Evolutionary conservation across 352 stramenopile genomes (phyloP).

Genomic region (Globisporangium canariense): DNA sequence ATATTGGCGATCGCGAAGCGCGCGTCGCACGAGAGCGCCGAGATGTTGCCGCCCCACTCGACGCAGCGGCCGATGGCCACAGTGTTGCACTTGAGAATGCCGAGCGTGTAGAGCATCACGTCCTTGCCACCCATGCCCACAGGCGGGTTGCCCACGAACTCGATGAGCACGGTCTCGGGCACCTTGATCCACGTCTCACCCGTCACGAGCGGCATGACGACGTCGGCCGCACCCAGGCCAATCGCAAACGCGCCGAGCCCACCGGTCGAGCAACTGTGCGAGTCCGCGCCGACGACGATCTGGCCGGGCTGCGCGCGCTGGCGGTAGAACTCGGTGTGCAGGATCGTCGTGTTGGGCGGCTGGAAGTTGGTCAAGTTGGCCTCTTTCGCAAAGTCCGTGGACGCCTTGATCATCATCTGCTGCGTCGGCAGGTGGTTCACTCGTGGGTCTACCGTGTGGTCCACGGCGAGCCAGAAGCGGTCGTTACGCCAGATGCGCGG

Average conservation of each 20-base stretch:
- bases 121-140: conserved; percentile 83
- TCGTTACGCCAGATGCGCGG: conserved; percentile 83
- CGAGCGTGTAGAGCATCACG: conserved; percentile 84
- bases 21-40: conserved; percentile 69
- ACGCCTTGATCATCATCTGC: conserved; percentile 88
- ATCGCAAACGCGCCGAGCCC: conserved; percentile 80
- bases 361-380: conserved; percentile 80
- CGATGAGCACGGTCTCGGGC: conserved; percentile 81
- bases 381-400: conserved; percentile 77
- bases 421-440: conserved; percentile 80
- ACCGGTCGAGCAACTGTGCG: conserved; percentile 73
- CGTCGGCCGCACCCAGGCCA: conserved; percentile 68
- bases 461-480: conserved; percentile 84
- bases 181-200: conserved; percentile 89
- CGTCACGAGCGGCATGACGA: conserved; percentile 84
- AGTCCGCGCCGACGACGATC: conserved; percentile 82
- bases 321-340: conserved; percentile 87
- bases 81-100: conserved; percentile 85
- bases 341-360: conserved; percentile 81
- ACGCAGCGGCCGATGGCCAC: conserved; percentile 76
- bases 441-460: conserved; percentile 82
- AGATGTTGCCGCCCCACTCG: conserved; percentile 81
- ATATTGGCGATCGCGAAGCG: conserved; percentile 87
- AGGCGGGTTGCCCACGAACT: conserved; percentile 66
- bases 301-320: conserved; percentile 79